Percentiles rank a stretch among this genome's conserved stretches.
These are phyloP conservation scores for Spiromastix sp. DNA, from an alignment of 2,329 filamentous ascomycete genomes.

Conservation along the genomic window DNA sequence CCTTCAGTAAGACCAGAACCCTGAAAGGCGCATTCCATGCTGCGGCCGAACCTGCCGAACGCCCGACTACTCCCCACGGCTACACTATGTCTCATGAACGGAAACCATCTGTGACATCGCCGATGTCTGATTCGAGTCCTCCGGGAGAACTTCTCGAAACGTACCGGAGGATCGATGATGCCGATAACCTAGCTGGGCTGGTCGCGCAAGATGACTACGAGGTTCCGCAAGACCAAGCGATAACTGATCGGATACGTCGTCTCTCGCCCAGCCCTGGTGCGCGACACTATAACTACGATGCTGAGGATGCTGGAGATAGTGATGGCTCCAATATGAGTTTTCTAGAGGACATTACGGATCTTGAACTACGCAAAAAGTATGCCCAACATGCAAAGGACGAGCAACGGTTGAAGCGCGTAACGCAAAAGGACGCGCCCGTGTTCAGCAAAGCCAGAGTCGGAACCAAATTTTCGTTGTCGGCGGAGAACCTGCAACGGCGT, in stretches of 20 bases:
- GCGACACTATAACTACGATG: conserved; percentile 5
- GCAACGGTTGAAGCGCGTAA: conserved; percentile 28
- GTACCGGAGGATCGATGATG: conserved; percentile 31
- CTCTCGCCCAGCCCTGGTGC: conserved; percentile 18
- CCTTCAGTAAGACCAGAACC: conserved; percentile 26
- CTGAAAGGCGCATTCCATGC: conserved; percentile 31
- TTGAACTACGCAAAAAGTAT: conserved; percentile 23
- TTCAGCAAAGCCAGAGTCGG: conserved; percentile 30
- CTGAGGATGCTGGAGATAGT: conserved; percentile 7
- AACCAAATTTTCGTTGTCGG: conserved; percentile 19
- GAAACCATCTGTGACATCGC: conserved; percentile 18
- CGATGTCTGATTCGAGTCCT: conserved; percentile 23
- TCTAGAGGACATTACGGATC: conserved; percentile 23
- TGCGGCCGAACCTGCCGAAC: conserved; percentile 18
- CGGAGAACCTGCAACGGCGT: conserved; percentile 28
- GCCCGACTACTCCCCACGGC: conserved; percentile 17
- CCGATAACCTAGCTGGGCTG: conserved; percentile 24
- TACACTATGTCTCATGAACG: conserved; percentile 13
- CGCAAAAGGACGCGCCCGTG: conserved; percentile 28
- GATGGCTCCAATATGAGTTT: conserved; percentile 24
- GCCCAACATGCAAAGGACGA: conserved; percentile 29
- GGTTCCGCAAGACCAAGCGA: conserved; percentile 6
- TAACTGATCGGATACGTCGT: conserved; percentile 14
- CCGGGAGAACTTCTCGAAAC: conserved; percentile 26
- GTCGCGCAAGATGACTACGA: conserved; percentile 23